Base-by-base conservation (phyloP, 2,329 filamentous ascomycete species). In the Curvularia sp. region DNA sequence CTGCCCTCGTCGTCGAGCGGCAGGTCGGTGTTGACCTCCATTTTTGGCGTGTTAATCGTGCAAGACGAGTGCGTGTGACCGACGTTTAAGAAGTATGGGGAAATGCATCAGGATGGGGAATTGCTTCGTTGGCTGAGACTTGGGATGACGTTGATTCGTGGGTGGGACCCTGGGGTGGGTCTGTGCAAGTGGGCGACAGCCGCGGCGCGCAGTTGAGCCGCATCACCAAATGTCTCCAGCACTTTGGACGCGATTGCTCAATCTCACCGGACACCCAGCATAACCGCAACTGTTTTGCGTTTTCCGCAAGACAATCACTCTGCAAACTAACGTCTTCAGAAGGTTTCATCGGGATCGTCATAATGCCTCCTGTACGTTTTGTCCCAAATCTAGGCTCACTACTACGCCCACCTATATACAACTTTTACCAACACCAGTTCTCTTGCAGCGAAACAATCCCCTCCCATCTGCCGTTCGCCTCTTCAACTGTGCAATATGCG, bases 401-500 rank as follows among this genome's bases (percentile, higher is more conserved):
- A 80, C 81, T 64, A 47, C 79, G 18, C 2, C 15, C 35, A 78
- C 26, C 78, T 33, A 22, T 33, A 38, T 41, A n/a, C 31, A n/a
- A 33, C 3, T 18, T n/a, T 15, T 15, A 47, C 56, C 64, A 30
- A 64, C 50, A 53, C 15, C 49, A 28, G 18, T 26, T n/a, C 57
- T n/a, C n/a, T 15, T 38, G 35, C 61, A 78, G 68, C 72, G 84
- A 71, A 75, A 74, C 38, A 67, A 69, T 13, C 88, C 85, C 31
- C 58, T 70, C 38, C 65, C 68, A 57, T 82, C 70, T 28, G 83
- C 73, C 9, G 66, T 73, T 53, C 69, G 69, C 50, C 60, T 68
- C 59, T 76, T 76, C 68, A 69, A 69, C 52, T 77, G 87, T 81
- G 86, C 88, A 41, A 86, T 98, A 54, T 98, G 95, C 82, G 67